These are phyloP conservation scores for Akanthomyces lecanii DNA, from an alignment of 2,329 filamentous ascomycete species.

Conservation along the genomic window DNA sequence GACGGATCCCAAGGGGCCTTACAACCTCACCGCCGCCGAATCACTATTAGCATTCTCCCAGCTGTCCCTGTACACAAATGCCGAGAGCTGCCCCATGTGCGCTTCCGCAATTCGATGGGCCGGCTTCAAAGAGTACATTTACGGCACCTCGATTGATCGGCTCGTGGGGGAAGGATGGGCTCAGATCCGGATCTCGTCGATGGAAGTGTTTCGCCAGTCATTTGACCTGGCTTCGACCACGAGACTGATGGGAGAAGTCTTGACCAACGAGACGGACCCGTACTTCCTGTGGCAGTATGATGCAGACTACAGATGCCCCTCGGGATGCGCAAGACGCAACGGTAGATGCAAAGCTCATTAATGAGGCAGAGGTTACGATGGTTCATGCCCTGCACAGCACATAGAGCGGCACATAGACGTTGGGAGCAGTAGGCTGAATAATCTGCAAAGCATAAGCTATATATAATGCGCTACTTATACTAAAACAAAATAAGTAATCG, in stretches of 20 bases:
- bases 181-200: conserved; percentile 44
- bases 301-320: conserved; percentile 8
- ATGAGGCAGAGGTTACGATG: neutral
- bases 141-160: conserved; percentile 45
- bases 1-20: conserved; percentile 41
- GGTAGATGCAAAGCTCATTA: neutral
- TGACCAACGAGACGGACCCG: conserved; percentile 50
- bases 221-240: conserved; percentile 31
- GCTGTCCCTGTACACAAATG: conserved; percentile 54
- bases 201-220: conserved; percentile 44
- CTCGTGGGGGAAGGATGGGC: conserved; percentile 46
- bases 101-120: conserved; percentile 53
- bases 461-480: too few species aligned
- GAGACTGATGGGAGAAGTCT: conserved; percentile 39
- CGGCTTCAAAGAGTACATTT: conserved; percentile 52
- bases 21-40: conserved; percentile 37
- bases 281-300: conserved; percentile 54
- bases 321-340: neutral
- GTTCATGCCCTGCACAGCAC: too few species aligned
- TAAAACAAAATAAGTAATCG: too few species aligned
- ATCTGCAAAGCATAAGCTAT: too few species aligned
- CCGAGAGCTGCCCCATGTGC: conserved; percentile 56
- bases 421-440: too few species aligned
- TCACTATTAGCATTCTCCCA: conserved; percentile 41
- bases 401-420: too few species aligned